These are phyloP conservation scores for Ceratocystis destructans DNA, from an alignment of 2,329 filamentous ascomycete genomes.

Conservation along the genomic window DNA sequence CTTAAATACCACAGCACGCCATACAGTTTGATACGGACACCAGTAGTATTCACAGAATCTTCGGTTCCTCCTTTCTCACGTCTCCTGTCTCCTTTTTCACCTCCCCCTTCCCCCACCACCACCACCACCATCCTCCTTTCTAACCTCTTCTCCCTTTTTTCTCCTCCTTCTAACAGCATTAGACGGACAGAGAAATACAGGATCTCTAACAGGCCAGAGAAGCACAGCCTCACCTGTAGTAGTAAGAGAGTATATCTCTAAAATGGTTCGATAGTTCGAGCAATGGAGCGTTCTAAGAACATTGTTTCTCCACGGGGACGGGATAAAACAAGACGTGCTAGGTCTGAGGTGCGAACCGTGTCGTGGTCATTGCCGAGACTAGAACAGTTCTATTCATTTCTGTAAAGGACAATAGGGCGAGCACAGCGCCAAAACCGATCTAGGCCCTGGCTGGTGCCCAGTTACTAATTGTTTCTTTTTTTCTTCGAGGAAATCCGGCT, in stretches of 20 bases:
- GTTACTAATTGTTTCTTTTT: neutral
- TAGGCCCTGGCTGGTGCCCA: neutral
- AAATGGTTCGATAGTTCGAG: constrained; percentile 2
- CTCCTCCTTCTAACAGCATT: neutral
- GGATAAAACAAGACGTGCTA: neutral
- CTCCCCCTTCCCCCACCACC: neutral
- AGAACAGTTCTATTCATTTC: neutral
- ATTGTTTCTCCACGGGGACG: neutral
- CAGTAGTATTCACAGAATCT: no score
- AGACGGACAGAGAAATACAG: neutral
- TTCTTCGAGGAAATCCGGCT: neutral
- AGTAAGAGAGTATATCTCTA: neutral
- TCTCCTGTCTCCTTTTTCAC: neutral
- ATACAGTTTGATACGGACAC: no score
- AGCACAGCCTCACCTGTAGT: neutral
- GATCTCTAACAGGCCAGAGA: neutral
- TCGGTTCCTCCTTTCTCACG: neutral
- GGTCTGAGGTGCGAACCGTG: neutral
- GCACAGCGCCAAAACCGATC: neutral
- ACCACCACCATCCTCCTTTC: no score
- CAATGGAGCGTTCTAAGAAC: constrained; percentile 4
- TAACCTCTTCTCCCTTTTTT: neutral
- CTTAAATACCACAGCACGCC: no score
- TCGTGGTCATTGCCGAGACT: constrained; percentile 4
- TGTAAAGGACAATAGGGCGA: neutral